Evolutionary conservation across 371 early-diverging fungal genomes (phyloP).

Genomic region (Syncephalastrum monosporum): DNA sequence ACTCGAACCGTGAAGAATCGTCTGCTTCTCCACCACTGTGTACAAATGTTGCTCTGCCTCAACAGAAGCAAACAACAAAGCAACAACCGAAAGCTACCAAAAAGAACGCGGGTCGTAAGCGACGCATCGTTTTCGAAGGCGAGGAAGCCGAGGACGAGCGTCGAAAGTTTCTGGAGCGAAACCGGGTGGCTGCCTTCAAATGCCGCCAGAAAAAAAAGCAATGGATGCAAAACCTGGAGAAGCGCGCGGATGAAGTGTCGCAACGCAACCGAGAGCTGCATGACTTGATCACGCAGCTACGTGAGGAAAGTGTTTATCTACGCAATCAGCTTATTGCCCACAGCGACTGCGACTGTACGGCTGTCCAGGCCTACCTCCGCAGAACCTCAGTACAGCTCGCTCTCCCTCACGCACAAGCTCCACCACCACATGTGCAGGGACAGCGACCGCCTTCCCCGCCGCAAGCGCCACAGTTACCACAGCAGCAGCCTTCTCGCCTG

Average conservation of each 20-base stretch:
- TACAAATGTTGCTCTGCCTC: too few relatives aligned
- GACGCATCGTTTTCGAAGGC: slow-evolving; percentile 35
- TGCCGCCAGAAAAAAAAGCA: slow-evolving; percentile 78
- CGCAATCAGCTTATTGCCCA: slow-evolving; percentile 63
- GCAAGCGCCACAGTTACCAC: too few relatives aligned
- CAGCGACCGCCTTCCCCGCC: not conserved
- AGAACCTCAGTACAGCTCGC: slow-evolving; percentile 12
- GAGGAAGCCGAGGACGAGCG: slow-evolving; percentile 33
- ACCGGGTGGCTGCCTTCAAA: slow-evolving; percentile 69
- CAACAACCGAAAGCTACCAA: slow-evolving; percentile 4
- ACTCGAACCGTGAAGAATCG: not conserved
- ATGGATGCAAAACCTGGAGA: slow-evolving; percentile 67
- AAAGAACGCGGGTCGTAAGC: slow-evolving; percentile 20
- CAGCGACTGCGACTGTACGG: slow-evolving; percentile 52
- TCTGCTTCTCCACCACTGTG: too few relatives aligned
- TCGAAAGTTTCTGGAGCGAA: slow-evolving; percentile 57
- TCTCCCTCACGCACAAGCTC: not conserved
- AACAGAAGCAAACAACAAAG: too few relatives aligned
- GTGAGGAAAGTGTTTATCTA: slow-evolving; percentile 66
- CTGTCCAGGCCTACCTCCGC: slow-evolving; percentile 24
- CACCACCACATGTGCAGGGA: not conserved
- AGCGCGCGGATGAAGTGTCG: slow-evolving; percentile 47
- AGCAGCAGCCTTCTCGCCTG: too few relatives aligned
- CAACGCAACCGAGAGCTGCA: slow-evolving; percentile 58
- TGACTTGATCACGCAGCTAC: slow-evolving; percentile 48